These are phyloP conservation scores for Aspergillus luchuensis DNA, from an alignment of 2,329 filamentous ascomycete species.

Conservation along the genomic window DNA sequence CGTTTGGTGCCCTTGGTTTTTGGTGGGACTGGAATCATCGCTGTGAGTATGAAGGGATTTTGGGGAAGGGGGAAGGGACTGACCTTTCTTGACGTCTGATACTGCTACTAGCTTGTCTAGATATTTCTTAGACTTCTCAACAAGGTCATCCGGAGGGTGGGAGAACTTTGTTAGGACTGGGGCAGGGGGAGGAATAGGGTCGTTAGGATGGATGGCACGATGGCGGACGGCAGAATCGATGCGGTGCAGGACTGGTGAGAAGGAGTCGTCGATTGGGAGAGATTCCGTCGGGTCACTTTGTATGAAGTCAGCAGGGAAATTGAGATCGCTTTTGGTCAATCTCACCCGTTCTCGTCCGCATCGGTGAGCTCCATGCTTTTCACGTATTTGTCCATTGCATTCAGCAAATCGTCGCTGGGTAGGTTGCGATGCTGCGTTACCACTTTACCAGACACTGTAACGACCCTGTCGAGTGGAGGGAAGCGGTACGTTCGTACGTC, in stretches of 20 bases:
- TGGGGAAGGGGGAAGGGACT: neutral
- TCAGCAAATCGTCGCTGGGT: constrained; percentile 70
- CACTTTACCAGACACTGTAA: constrained; percentile 81
- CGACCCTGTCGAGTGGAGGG: constrained; percentile 80
- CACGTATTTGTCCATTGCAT: constrained; percentile 88
- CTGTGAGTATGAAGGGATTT: constrained; percentile 23
- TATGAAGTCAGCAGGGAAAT: constrained; percentile 9
- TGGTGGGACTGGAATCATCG: constrained; percentile 64
- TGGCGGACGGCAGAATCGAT: constrained; percentile 82
- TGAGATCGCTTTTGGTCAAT: neutral
- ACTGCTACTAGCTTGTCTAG: constrained; percentile 67
- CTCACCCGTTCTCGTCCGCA: constrained; percentile 73
- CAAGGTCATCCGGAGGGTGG: constrained; percentile 67
- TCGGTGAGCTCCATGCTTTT: constrained; percentile 85
- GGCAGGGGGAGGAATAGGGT: constrained; percentile 63
- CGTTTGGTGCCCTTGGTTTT: constrained; percentile 74
- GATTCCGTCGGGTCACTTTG: constrained; percentile 64
- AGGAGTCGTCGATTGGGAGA: constrained; percentile 76
- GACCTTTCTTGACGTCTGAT: constrained; percentile 82
- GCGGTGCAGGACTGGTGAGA: constrained; percentile 82
- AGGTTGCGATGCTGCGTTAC: constrained; percentile 82
- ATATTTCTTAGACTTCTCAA: constrained; percentile 58
- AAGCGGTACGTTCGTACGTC: constrained; percentile 90
- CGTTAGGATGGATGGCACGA: constrained; percentile 73
- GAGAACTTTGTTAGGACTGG: constrained; percentile 72